Base-by-base conservation (phyloP, 768 basidiomycete species). In the Leucocoprinus leucothites region DNA sequence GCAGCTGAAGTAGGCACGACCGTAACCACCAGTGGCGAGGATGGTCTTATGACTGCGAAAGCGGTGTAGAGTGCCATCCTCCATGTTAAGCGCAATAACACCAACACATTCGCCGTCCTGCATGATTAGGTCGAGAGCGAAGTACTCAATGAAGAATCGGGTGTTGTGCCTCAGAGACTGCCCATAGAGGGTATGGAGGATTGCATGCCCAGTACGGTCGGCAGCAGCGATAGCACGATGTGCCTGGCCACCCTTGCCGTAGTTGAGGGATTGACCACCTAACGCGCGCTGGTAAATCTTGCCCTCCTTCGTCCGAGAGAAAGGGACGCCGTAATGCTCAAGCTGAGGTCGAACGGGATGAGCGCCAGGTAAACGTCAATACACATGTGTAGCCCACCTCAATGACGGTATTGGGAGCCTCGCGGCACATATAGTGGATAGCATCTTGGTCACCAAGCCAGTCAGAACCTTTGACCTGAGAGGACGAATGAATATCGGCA, bases 401-500 rank as follows among this genome's bases (percentile, higher is more conserved):
- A 48, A 95, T 85, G 60, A 98, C 95, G 31, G 91, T 89, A 69
- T 86, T 79, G 50, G 95, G 96, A 40, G 97, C 97, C 71, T 99
- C 97, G 35, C 94, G 81, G 71, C 94, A 97, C 97, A 99, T 99
- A 77, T 98, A 99, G 67, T 98, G 97, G 63, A 99, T 98, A 47
- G 97, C 97, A 66, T 99, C 97, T 74, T 95, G 94, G 77, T 99
- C 97, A 71, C 97, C 97, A 36, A 98, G 86, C 97, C 97, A 99
- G 75, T 99, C 97, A 51, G 94, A 97, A 58, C 97, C 97, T 81
- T 99, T 99, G 55, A 98, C 96, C 85, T 93, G 63, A 48, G 56
- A 26, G 16, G 36, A 18, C 16, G 56, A 26, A n/a, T 50, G 64
- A 58, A 48, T 31, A 61, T 60, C 24, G 8, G 25, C 48, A 31